Base-by-base conservation (phyloP, 257 asterid genomes). In the Linaria vulgaris region DNA sequence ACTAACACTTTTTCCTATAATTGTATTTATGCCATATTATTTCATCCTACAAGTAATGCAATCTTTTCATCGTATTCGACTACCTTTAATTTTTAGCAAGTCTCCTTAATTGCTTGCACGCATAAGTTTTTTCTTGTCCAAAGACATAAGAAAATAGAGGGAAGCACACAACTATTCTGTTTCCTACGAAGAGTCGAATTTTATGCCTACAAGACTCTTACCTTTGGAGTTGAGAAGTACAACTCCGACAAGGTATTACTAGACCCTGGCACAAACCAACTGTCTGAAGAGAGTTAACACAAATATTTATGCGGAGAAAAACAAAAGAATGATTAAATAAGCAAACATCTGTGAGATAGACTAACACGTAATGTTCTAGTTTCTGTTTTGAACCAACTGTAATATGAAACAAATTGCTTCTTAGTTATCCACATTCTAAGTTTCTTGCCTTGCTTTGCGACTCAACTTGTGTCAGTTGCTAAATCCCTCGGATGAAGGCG, bases 161-260 rank as follows among this genome's bases (percentile, higher is more conserved):
- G 81, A 74, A 72, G 48, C 82, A 77, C 70, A 72, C 76, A 65
- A 67, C 67, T 56, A 63, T 67, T 45, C 69, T 78, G 94, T 74
- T 72, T 82, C 89, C 89, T 61, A 54, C 54, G 72, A 80, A 73
- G 81, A 56, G 74, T 78, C 75, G 73, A 73, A 68, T 68, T 76
- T 75, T 69, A 64, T 71, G 81, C 81, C 72, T 53, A 25, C 51
- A 68, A 62, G 71, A 71, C 69, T 66, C 30, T 54, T 22, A 55
- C 31, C 45, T 45, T 12, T 24, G 49, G 52, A 49, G 59, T 45
- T 63, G 27, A 16, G 64, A 50, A 54, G 45, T 41, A 45, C 68
- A 56, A 60, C 22, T 59, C 27, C 54, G 66, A 67, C 48, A 64
- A 46, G 58, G n/a, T 22, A 34, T 41, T 55, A 58, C 61, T 25